These are phyloP conservation scores for Leccinum pallidistipes DNA, from an alignment of 1,284 basidiomycete species.

Conservation along the genomic window DNA sequence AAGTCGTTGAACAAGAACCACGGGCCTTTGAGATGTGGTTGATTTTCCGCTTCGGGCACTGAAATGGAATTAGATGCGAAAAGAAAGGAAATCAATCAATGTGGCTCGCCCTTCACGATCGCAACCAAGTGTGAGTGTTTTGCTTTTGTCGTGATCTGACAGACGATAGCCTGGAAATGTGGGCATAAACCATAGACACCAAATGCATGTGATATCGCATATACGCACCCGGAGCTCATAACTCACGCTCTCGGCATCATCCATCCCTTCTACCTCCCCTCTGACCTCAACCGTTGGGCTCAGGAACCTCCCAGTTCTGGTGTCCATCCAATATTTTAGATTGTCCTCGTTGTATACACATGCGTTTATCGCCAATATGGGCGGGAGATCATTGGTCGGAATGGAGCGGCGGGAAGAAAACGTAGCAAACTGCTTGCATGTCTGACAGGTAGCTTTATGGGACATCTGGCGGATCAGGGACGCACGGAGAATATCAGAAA, in stretches of 20 bases:
- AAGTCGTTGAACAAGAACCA: conserved; percentile 99
- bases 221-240: conserved; percentile 74
- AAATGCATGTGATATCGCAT: neutral
- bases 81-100: neutral
- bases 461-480: conserved; percentile 82
- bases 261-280: conserved; percentile 58
- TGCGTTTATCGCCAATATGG: conserved; percentile 88
- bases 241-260: conserved; percentile 54
- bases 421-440: conserved; percentile 76
- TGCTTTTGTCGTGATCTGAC: conserved; percentile 79
- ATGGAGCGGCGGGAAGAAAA: conserved; percentile 77
- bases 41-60: conserved; percentile 68
- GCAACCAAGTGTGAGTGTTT: conserved; percentile 88
- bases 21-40: conserved; percentile 46
- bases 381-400: conserved; percentile 69
- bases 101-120: conserved; percentile 67
- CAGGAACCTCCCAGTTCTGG: conserved; percentile 45
- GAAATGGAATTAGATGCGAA: conserved; percentile 4
- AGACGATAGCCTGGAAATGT: conserved; percentile 67
- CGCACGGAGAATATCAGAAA: conserved; percentile 70
- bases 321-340: conserved; percentile 77
- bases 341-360: conserved; percentile 79
- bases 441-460: conserved; percentile 84
- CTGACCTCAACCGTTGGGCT: conserved; percentile 52
- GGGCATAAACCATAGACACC: neutral